phyloP scores from a whole-genome alignment of 805 yeast species.

The Pichia sporocuriosa region DNA sequence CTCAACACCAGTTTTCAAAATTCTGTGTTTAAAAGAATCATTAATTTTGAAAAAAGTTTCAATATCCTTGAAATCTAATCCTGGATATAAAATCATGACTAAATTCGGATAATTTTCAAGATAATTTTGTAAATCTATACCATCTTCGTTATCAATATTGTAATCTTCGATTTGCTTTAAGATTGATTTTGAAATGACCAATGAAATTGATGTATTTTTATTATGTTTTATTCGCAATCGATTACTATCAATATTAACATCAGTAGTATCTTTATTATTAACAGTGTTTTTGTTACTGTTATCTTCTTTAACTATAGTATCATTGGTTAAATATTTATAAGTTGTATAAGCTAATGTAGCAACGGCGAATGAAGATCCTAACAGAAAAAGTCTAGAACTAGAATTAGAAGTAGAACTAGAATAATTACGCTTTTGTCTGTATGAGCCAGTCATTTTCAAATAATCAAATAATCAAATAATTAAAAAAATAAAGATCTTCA shows the following conservation, averaged over 20 bases:
- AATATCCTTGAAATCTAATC: slow-evolving; percentile 14
- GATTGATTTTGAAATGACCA: slow-evolving; percentile 16
- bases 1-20: slow-evolving; percentile 41
- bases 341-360: background rate
- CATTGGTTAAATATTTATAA: background rate
- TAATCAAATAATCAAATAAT: no score
- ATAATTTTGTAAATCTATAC: slow-evolving; percentile 6
- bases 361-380: background rate
- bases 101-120: slow-evolving; percentile 19
- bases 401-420: no score
- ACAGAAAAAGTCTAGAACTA: no score
- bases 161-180: slow-evolving; percentile 9
- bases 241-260: background rate
- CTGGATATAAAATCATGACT: slow-evolving; percentile 25
- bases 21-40: slow-evolving; percentile 22
- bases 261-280: no score
- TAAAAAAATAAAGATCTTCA: no score
- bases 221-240: slow-evolving; percentile 4
- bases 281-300: no score
- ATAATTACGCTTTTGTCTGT: no score
- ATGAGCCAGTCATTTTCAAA: no score
- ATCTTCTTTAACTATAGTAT: no score
- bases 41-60: slow-evolving; percentile 19
- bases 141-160: slow-evolving; percentile 8
- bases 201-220: slow-evolving; percentile 11